phyloP scores from a whole-genome alignment of 257 asterid genomes.

The Nicotiana benthamiana region DNA sequence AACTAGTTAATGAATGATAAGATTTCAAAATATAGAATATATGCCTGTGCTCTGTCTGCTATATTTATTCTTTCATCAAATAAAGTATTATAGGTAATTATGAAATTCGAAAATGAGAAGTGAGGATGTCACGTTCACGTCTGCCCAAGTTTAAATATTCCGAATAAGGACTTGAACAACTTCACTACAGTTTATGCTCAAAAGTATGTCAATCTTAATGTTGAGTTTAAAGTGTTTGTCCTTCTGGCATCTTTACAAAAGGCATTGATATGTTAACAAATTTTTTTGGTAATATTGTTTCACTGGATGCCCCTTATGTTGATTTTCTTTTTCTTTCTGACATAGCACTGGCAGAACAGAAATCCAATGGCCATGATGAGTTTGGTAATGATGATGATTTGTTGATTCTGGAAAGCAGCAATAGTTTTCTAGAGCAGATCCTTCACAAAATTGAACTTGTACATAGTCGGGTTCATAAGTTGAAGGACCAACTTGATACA shows the following conservation, averaged over 20 bases:
- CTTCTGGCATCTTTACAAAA: not conserved
- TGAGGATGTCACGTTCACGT: too few relatives aligned
- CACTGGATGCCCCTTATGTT: not conserved
- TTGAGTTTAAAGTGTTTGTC: not conserved
- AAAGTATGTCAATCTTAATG: not conserved
- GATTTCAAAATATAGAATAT: too few relatives aligned
- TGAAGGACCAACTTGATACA: constrained; percentile 57
- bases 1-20: not conserved
- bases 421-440: constrained; percentile 41
- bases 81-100: not conserved
- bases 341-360: constrained; percentile 34
- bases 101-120: not conserved
- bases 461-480: constrained; percentile 54
- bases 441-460: constrained; percentile 60
- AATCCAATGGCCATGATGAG: constrained; percentile 35
- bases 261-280: not conserved
- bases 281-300: not conserved
- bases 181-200: not conserved
- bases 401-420: constrained; percentile 37
- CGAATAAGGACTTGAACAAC: not conserved
- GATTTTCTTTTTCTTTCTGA: constrained; percentile 1
- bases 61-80: not conserved
- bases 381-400: constrained; percentile 37
- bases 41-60: not conserved
- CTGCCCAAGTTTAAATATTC: too few relatives aligned